Conservation (phyloP, 75 land plant species). For the Chamaecyparis obtusa region DNA sequence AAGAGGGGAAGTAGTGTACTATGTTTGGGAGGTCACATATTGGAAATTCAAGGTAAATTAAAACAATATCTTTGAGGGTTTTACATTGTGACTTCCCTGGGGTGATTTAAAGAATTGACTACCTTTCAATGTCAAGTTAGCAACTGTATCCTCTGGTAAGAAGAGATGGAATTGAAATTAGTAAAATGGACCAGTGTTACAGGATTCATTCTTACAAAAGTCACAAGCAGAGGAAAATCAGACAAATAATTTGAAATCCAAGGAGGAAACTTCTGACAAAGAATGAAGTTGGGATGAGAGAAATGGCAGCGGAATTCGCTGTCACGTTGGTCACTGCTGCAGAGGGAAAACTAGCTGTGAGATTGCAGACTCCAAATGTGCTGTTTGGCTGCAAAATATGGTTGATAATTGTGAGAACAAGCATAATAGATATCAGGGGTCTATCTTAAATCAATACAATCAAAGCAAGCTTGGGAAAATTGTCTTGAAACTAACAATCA, state of each 20-base stretch:
- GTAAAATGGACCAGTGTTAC: not conserved
- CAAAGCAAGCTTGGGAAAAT: not conserved
- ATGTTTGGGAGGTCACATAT: too few relatives aligned
- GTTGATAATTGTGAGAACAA: not conserved
- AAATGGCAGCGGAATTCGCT: not conserved
- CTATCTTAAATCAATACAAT: not conserved
- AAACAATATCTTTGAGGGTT: not conserved
- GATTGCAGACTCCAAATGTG: slow-evolving; percentile 10
- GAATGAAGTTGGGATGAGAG: not conserved
- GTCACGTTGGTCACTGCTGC: not conserved
- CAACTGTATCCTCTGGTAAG: not conserved
- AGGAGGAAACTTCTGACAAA: not conserved
- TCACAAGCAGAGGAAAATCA: not conserved
- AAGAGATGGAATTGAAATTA: not conserved
- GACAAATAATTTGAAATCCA: not conserved
- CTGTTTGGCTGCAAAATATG: not conserved
- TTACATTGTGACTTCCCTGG: not conserved
- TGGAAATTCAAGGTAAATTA: not conserved
- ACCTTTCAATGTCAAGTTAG: not conserved
- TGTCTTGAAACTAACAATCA: not conserved
- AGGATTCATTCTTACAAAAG: not conserved
- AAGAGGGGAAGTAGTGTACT: too few relatives aligned
- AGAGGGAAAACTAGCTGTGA: not conserved
- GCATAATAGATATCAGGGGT: not conserved
- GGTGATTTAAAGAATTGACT: not conserved